A percentile compares a stretch with the other conserved stretches of the same genome.
Evolutionary conservation across 441 rosid species (phyloP).

Genomic region (Brassica balearica): DNA sequence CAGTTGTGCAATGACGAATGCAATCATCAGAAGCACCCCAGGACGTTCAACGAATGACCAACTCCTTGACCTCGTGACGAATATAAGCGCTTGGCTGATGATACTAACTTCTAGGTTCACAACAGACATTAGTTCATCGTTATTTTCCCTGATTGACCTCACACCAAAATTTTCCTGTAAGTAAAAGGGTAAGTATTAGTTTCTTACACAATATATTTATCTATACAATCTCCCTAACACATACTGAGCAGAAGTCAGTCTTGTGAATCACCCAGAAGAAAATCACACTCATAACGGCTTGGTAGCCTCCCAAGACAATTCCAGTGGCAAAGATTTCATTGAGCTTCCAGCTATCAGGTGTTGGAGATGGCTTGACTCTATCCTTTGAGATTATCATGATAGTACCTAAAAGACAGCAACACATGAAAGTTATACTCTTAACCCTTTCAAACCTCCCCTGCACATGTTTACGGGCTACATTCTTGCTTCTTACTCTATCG

Average conservation of each 20-base stretch:
- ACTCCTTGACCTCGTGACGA: no score
- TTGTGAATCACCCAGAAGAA: conserved; percentile 82
- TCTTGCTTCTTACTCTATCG: conserved; percentile 23
- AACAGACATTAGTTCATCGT: no score
- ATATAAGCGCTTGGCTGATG: no score
- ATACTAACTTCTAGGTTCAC: no score
- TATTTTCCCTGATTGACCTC: no score
- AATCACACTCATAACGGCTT: conserved; percentile 83
- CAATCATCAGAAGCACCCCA: no score
- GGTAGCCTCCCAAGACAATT: conserved; percentile 79
- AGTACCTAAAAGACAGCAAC: conserved; percentile 32
- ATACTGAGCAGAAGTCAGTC: conserved; percentile 77
- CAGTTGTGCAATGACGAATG: no score
- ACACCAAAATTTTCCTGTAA: no score
- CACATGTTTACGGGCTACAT: conserved; percentile 8
- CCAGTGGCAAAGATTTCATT: conserved; percentile 92
- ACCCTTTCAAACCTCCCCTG: conserved; percentile 26
- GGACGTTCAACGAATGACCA: no score
- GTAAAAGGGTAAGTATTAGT: no score
- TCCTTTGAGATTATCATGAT: conserved; percentile 94
- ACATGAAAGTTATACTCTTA: conserved; percentile 1
- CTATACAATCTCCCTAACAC: background rate
- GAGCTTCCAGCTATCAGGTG: conserved; percentile 95
- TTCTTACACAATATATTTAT: no score
- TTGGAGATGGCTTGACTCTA: conserved; percentile 89